Conservation (phyloP, 495 filamentous ascomycete species). For the Barbatosphaeria neglecta region DNA sequence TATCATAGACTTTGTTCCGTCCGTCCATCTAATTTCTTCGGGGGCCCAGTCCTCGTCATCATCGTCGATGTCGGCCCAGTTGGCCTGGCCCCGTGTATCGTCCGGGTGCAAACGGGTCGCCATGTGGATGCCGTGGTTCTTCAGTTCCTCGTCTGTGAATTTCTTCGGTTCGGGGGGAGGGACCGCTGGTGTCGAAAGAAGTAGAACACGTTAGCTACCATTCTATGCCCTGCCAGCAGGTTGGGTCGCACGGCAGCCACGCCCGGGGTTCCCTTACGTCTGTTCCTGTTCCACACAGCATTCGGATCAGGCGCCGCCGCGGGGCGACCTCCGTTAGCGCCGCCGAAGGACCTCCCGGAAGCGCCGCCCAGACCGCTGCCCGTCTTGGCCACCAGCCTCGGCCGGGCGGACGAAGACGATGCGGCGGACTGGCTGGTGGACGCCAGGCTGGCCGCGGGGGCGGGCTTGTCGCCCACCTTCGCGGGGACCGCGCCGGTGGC, state of each 20-base stretch:
- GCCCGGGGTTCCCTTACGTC: slow-evolving; percentile 43
- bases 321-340: slow-evolving; percentile 45
- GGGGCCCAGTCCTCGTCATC: slow-evolving; percentile 98
- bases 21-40: slow-evolving; percentile 91
- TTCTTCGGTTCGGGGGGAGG: slow-evolving; percentile 77
- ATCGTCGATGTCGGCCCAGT: slow-evolving; percentile 98
- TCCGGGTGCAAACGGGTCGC: slow-evolving; percentile 83
- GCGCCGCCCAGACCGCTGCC: slow-evolving; percentile 35
- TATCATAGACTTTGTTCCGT: slow-evolving; percentile 85
- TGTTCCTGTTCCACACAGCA: slow-evolving; percentile 96
- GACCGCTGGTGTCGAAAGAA: slow-evolving; percentile 39
- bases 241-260: not conserved
- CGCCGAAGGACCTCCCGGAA: slow-evolving; percentile 35
- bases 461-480: slow-evolving; percentile 41
- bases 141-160: slow-evolving; percentile 92
- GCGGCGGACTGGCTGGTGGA: slow-evolving; percentile 25
- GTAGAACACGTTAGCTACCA: not conserved
- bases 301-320: slow-evolving; percentile 45
- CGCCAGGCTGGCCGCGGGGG: slow-evolving; percentile 18
- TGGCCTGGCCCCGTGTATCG: slow-evolving; percentile 62
- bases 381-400: slow-evolving; percentile 42
- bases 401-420: slow-evolving; percentile 28
- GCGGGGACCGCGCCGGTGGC: slow-evolving; percentile 24
- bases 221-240: slow-evolving; percentile 29
- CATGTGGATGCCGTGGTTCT: slow-evolving; percentile 92